Evolutionary conservation across 2,329 filamentous ascomycete genomes (phyloP).

Genomic region (Colletotrichum orchidophilum): DNA sequence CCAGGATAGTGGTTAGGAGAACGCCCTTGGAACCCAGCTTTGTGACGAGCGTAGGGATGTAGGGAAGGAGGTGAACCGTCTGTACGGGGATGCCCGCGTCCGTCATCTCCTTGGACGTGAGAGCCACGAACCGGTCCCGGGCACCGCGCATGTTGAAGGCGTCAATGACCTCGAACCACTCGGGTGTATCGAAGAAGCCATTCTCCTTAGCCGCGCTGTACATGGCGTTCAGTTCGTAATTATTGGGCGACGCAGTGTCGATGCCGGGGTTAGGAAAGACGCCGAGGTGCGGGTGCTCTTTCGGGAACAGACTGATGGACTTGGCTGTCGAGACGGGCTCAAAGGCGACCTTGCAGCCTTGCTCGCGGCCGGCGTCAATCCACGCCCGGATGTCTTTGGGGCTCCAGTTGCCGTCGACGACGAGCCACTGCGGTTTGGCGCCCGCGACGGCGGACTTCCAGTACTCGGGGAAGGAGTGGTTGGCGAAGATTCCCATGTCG

Average conservation of each 20-base stretch:
- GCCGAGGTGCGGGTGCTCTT: conserved; percentile 50
- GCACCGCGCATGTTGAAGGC: conserved; percentile 77
- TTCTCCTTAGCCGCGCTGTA: conserved; percentile 73
- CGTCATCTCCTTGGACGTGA: conserved; percentile 75
- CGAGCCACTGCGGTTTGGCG: conserved; percentile 76
- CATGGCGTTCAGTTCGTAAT: conserved; percentile 83
- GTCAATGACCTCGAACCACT: conserved; percentile 86
- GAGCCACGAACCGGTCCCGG: conserved; percentile 73
- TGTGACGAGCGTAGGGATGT: conserved; percentile 84
- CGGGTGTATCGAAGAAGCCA: conserved; percentile 72
- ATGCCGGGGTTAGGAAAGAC: conserved; percentile 72
- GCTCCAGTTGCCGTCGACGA: conserved; percentile 90
- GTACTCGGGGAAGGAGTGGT: conserved; percentile 59
- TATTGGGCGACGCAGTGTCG: conserved; percentile 84
- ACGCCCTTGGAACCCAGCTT: conserved; percentile 84
- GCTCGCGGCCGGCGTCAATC: conserved; percentile 67
- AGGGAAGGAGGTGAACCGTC: conserved; percentile 85
- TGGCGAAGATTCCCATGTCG: conserved; percentile 88
- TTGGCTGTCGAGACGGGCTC: conserved; percentile 92
- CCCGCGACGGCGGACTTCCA: conserved; percentile 69
- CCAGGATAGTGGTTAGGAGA: conserved; percentile 77
- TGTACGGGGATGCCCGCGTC: conserved; percentile 86
- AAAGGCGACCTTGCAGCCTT: conserved; percentile 73
- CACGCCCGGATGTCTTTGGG: conserved; percentile 72
- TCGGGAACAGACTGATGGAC: conserved; percentile 72